These are phyloP conservation scores for Yarrowia osloensis DNA, from an alignment of 805 yeast genomes.

Conservation along the genomic window DNA sequence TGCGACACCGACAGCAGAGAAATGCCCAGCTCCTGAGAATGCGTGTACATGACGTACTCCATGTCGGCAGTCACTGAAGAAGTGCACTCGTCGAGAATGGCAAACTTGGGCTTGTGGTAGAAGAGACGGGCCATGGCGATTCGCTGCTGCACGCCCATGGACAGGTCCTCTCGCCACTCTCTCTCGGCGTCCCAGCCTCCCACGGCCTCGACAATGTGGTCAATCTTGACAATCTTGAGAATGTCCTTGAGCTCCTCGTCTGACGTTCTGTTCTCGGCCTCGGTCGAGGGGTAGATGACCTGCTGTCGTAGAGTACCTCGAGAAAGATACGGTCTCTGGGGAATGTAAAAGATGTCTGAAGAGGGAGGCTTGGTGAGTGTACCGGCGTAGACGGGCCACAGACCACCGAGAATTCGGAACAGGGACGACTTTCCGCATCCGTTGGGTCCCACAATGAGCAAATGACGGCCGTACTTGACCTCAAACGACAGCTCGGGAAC, in stretches of 20 bases:
- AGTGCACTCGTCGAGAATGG: constrained; percentile 94
- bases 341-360: constrained; percentile 78
- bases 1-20: constrained; percentile 90
- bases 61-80: constrained; percentile 89
- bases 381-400: constrained; percentile 78
- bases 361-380: constrained; percentile 63
- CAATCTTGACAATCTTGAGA: constrained; percentile 43
- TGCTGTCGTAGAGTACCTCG: constrained; percentile 82
- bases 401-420: constrained; percentile 86
- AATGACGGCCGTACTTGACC: constrained; percentile 77
- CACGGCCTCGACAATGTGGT: constrained; percentile 42
- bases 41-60: constrained; percentile 84
- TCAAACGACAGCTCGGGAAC: constrained; percentile 67
- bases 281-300: constrained; percentile 81
- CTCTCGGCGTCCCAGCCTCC: constrained; percentile 67
- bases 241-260: constrained; percentile 44
- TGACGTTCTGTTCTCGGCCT: constrained; percentile 48
- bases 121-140: constrained; percentile 91
- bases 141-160: constrained; percentile 90
- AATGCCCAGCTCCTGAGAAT: constrained; percentile 76
- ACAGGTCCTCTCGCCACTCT: constrained; percentile 86
- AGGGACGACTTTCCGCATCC: constrained; percentile 95
- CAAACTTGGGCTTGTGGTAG: constrained; percentile 89
- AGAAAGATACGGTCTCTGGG: constrained; percentile 87
- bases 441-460: constrained; percentile 90